These are phyloP conservation scores for Amanita polypyramis DNA, from an alignment of 768 basidiomycete genomes.

Conservation along the genomic window DNA sequence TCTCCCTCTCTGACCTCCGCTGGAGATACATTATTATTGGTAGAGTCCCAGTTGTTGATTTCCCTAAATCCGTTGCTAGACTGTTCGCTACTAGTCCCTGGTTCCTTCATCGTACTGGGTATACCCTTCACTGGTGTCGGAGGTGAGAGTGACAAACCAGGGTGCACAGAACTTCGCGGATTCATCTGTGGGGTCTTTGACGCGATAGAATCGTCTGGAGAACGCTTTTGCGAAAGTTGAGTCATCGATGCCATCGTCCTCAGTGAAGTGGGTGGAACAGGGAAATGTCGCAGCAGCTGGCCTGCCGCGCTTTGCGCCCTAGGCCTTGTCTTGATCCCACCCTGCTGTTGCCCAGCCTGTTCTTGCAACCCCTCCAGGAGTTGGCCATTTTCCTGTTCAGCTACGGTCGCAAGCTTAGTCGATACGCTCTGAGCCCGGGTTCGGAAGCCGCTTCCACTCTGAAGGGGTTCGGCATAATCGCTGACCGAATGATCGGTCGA, in stretches of 20 bases:
- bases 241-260: neutral
- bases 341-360: neutral
- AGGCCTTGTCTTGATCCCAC: neutral
- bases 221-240: neutral
- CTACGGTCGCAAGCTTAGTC: neutral
- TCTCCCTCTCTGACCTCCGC: neutral
- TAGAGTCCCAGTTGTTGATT: neutral
- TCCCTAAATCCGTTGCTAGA: neutral
- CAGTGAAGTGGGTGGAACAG: neutral
- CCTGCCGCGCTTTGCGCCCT: slow-evolving; percentile 4
- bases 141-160: neutral
- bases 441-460: neutral
- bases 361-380: neutral
- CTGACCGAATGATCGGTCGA: slow-evolving; percentile 3
- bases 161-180: neutral
- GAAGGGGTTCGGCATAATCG: slow-evolving; percentile 2
- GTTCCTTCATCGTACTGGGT: neutral
- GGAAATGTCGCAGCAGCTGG: slow-evolving; percentile 1
- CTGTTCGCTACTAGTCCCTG: neutral
- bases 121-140: neutral
- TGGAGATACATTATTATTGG: neutral
- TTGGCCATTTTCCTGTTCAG: neutral
- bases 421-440: neutral
- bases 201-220: neutral
- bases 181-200: neutral